These are phyloP conservation scores for Colletotrichum falcatum DNA, from an alignment of 2,329 filamentous ascomycete genomes.

Conservation along the genomic window DNA sequence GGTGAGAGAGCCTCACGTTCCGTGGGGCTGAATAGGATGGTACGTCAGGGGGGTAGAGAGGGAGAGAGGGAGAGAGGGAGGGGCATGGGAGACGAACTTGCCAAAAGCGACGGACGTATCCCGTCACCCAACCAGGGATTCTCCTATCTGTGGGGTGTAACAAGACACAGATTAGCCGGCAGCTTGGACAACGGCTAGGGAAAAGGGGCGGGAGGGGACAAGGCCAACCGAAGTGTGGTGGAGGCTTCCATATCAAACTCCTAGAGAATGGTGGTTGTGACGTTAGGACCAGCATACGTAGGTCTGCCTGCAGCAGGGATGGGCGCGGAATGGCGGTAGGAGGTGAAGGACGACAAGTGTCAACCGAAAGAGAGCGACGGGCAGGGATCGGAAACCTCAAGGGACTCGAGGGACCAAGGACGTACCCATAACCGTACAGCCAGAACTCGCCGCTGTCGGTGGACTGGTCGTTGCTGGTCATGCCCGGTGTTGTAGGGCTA, in stretches of 20 bases:
- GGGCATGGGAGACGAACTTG: constrained; percentile 73
- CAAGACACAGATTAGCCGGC: constrained; percentile 37
- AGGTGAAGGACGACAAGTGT: constrained; percentile 4
- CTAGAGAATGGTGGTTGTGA: constrained; percentile 51
- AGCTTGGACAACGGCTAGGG: constrained; percentile 27
- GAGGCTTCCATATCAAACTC: constrained; percentile 98
- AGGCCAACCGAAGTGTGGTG: constrained; percentile 86
- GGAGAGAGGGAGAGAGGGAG: neutral
- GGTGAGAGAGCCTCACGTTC: constrained; percentile 13
- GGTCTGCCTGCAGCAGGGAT: constrained; percentile 32
- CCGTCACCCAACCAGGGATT: constrained; percentile 89
- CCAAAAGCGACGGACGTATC: constrained; percentile 97
- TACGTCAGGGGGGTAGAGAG: constrained; percentile 3
- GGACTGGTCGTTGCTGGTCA: constrained; percentile 53
- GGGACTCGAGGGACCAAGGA: constrained; percentile 38
- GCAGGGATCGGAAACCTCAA: constrained; percentile 12
- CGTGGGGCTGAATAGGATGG: constrained; percentile 31
- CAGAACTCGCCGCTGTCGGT: constrained; percentile 77
- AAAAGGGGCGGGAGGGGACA: constrained; percentile 24
- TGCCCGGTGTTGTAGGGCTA: constrained; percentile 39
- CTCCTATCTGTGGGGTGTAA: constrained; percentile 72
- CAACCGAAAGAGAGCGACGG: constrained; percentile 9
- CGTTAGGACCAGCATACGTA: constrained; percentile 20
- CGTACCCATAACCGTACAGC: constrained; percentile 96
- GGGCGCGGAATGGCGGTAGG: constrained; percentile 21